These are phyloP conservation scores for Fusarium pininemorale DNA, from an alignment of 2,329 filamentous ascomycete genomes.

Conservation along the genomic window DNA sequence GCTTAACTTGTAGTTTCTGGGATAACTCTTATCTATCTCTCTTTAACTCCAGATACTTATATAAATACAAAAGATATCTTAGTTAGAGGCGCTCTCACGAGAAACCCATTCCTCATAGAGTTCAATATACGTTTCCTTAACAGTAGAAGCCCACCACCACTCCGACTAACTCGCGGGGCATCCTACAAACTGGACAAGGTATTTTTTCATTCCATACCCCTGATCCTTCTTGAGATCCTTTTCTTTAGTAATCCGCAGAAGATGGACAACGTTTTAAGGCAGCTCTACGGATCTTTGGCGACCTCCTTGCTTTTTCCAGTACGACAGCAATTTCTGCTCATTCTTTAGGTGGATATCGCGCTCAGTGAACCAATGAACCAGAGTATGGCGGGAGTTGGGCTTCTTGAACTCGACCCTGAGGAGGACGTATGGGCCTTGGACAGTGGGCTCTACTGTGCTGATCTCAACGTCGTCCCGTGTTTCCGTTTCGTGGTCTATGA, in stretches of 20 bases:
- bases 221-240: accelerated
- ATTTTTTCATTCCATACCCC: background rate
- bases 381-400: background rate
- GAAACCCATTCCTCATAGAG: accelerated
- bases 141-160: background rate
- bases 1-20: background rate
- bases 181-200: background rate
- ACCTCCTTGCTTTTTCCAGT: background rate
- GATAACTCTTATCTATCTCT: accelerated
- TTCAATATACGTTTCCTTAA: background rate
- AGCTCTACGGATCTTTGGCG: accelerated
- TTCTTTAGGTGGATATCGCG: background rate
- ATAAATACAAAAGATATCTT: accelerated
- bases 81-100: accelerated
- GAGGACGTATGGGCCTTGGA: background rate
- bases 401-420: background rate
- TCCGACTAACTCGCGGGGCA: accelerated
- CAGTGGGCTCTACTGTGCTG: accelerated
- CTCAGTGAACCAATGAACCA: background rate
- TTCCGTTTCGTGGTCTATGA: background rate
- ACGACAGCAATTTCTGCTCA: background rate
- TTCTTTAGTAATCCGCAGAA: background rate
- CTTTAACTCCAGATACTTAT: accelerated
- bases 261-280: background rate
- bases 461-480: background rate